phyloP scores from a whole-genome alignment of 768 basidiomycete genomes.

The Lyophyllum semitale region DNA sequence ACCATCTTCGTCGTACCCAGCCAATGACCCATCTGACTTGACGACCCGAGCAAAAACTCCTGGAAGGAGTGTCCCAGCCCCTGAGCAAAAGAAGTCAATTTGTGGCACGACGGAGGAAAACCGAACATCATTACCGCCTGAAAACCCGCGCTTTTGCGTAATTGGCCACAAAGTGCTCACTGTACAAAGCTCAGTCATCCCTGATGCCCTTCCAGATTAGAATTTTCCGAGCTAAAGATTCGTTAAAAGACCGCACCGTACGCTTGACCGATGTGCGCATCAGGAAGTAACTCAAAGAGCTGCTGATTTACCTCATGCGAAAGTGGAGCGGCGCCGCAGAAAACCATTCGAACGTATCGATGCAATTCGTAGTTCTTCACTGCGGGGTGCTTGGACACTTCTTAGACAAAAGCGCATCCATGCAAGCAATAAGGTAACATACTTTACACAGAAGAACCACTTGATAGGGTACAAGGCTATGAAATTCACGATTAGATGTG shows the following conservation, averaged over 20 bases:
- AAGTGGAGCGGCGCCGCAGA: conserved; percentile 62
- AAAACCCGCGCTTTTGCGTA: conserved; percentile 46
- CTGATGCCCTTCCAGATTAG: conserved; percentile 28
- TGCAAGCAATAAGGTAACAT: not conserved
- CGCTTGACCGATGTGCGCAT: conserved; percentile 57
- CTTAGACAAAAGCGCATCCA: not conserved
- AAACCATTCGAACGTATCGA: conserved; percentile 42
- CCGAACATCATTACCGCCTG: conserved; percentile 43
- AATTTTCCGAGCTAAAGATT: not conserved
- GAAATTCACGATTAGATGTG: not conserved
- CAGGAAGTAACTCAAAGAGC: conserved; percentile 50
- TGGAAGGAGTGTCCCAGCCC: conserved; percentile 58
- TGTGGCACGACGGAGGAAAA: not conserved
- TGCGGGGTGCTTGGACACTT: conserved; percentile 46
- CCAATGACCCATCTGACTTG: conserved; percentile 58
- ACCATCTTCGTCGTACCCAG: conserved; percentile 56
- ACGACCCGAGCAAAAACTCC: conserved; percentile 57
- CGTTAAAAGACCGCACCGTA: conserved; percentile 43
- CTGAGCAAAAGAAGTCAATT: no score
- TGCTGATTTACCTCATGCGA: conserved; percentile 53
- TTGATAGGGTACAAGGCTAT: conserved; percentile 59
- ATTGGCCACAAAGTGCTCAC: conserved; percentile 51
- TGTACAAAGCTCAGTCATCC: conserved; percentile 68
- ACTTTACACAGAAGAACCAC: conserved; percentile 61
- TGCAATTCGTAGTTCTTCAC: conserved; percentile 52